These are phyloP conservation scores for Salix suchowensis DNA, from an alignment of 345 rosid genomes.

Conservation along the genomic window DNA sequence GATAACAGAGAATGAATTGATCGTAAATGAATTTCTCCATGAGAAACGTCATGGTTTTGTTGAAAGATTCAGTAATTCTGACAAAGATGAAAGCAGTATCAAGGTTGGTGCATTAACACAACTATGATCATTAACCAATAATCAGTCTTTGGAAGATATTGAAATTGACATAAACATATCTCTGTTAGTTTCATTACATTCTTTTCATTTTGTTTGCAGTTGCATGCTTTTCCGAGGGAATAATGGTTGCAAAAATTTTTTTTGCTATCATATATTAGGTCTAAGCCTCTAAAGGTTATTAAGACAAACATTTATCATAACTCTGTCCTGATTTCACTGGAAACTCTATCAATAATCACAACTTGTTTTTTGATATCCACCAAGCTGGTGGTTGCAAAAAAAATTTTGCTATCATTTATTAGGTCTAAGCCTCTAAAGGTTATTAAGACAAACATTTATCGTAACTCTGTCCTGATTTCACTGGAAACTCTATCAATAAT, in stretches of 20 bases:
- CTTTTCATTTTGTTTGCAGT: not conserved
- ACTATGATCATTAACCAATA: not conserved
- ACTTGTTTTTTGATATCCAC: not conserved
- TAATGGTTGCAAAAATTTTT: not conserved
- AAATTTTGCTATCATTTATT: not conserved
- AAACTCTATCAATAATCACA: not conserved
- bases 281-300: not conserved
- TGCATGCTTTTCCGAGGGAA: not conserved
- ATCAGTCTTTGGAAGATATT: not conserved
- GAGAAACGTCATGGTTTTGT: constrained; percentile 37
- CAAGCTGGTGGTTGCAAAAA: not conserved
- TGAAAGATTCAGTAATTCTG: constrained; percentile 32
- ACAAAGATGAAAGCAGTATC: constrained; percentile 41
- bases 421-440: not conserved
- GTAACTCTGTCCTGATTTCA: not conserved
- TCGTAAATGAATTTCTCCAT: constrained; percentile 73
- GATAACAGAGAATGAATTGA: constrained; percentile 63
- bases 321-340: not conserved
- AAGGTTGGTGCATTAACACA: constrained; percentile 46
- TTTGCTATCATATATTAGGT: not conserved
- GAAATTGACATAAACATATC: not conserved
- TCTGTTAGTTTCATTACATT: not conserved
- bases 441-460: not conserved
- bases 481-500: not conserved
- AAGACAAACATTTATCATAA: not conserved